Percentiles rank a stretch among this genome's conserved stretches.
These are phyloP conservation scores for Aspergillus indologenus DNA, from an alignment of 495 filamentous ascomycete genomes.

Conservation along the genomic window DNA sequence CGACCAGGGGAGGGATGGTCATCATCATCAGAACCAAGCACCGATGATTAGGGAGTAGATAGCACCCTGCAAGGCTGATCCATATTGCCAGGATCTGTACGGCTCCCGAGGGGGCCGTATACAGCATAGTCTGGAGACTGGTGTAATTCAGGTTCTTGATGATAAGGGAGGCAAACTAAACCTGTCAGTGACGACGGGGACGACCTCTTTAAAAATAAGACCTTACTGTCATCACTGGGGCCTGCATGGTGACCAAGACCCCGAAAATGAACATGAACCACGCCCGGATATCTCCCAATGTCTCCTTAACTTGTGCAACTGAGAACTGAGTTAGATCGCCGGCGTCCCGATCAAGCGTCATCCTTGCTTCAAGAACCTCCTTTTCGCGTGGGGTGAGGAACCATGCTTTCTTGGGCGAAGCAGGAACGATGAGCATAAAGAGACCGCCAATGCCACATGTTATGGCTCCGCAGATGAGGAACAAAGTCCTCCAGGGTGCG, in stretches of 20 bases:
- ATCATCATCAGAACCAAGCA: slow-evolving; percentile 22
- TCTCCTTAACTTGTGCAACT: slow-evolving; percentile 52
- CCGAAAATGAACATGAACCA: slow-evolving; percentile 55
- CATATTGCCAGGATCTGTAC: slow-evolving; percentile 33
- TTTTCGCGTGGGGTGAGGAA: slow-evolving; percentile 55
- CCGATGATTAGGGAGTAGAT: slow-evolving; percentile 24
- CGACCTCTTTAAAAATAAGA: not conserved
- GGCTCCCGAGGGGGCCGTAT: slow-evolving; percentile 31
- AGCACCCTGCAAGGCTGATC: slow-evolving; percentile 27
- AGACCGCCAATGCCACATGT: slow-evolving; percentile 50
- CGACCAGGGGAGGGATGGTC: slow-evolving; percentile 28
- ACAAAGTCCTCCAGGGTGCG: slow-evolving; percentile 47
- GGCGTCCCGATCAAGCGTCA: slow-evolving; percentile 56
- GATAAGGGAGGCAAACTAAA: slow-evolving; percentile 32
- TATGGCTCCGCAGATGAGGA: slow-evolving; percentile 50
- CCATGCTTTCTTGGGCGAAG: slow-evolving; percentile 56
- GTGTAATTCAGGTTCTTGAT: slow-evolving; percentile 32
- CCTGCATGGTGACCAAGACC: slow-evolving; percentile 13
- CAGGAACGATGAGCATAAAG: slow-evolving; percentile 53
- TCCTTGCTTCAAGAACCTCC: slow-evolving; percentile 50
- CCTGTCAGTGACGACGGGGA: not conserved
- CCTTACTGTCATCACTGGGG: slow-evolving; percentile 1
- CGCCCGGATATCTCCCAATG: slow-evolving; percentile 54
- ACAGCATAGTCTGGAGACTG: slow-evolving; percentile 31
- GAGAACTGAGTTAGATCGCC: slow-evolving; percentile 59